Percentiles rank a stretch among this genome's conserved stretches.
Evolutionary conservation across 1,139 yeast genomes (phyloP).

Genomic region (Candida dubliniensis): DNA sequence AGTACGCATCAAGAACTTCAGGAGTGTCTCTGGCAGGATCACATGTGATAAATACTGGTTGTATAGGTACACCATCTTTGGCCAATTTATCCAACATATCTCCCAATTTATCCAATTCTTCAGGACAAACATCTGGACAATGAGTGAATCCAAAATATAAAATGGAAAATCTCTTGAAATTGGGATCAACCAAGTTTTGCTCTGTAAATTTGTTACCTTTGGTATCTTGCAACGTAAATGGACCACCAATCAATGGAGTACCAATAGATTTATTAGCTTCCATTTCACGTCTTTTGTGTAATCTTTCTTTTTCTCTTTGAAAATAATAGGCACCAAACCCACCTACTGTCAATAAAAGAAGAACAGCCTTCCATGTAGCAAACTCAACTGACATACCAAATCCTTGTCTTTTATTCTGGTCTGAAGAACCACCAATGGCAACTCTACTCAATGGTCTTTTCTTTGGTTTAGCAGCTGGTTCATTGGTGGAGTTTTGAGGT

Average conservation of each 20-base stretch:
- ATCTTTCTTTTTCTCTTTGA: constrained; percentile 67
- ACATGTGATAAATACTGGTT: constrained; percentile 90
- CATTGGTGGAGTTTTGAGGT: constrained; percentile 1
- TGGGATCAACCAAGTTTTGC: constrained; percentile 62
- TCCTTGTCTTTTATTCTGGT: constrained; percentile 25
- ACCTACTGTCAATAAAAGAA: constrained; percentile 65
- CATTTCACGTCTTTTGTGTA: constrained; percentile 72
- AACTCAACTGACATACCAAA: constrained; percentile 52
- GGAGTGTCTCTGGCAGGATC: constrained; percentile 95
- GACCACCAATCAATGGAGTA: constrained; percentile 91
- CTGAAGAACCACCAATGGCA: constrained; percentile 43
- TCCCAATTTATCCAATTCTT: constrained; percentile 89
- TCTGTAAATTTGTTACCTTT: constrained; percentile 75
- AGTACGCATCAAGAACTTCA: constrained; percentile 72
- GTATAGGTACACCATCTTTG: constrained; percentile 59
- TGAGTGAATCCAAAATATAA: constrained; percentile 93
- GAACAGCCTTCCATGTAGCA: constrained; percentile 86
- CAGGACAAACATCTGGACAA: constrained; percentile 98
- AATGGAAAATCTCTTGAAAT: constrained; percentile 61
- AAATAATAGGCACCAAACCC: constrained; percentile 71
- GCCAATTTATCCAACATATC: constrained; percentile 69
- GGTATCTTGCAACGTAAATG: constrained; percentile 69
- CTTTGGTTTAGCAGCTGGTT: constrained; percentile 4
- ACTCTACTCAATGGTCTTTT: constrained; percentile 50
- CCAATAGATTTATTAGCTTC: constrained; percentile 88